Percentiles rank a stretch among this genome's conserved stretches.
Evolutionary conservation across 2,329 filamentous ascomycete species (phyloP).

Genomic region (Alternaria arborescens): DNA sequence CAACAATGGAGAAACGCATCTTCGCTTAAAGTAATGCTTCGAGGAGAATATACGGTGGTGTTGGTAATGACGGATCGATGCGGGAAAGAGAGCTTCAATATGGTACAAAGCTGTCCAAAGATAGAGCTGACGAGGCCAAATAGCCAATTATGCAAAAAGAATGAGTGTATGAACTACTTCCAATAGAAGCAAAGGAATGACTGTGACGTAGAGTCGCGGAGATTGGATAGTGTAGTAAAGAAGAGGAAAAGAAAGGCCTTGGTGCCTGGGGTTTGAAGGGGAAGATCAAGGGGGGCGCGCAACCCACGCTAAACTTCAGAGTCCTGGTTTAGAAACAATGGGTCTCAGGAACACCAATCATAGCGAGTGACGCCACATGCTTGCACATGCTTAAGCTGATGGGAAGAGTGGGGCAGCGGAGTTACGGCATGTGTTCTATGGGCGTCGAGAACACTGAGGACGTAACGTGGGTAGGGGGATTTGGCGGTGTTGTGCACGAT

Average conservation of each 20-base stretch:
- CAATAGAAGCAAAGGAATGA: conserved; percentile 33
- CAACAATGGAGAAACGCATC: conserved; percentile 50
- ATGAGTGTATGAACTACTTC: conserved; percentile 22
- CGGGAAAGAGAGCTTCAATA: background rate
- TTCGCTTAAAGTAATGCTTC: conserved; percentile 15
- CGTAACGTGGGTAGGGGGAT: background rate
- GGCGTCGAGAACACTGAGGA: conserved; percentile 5
- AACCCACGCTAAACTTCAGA: conserved; percentile 14
- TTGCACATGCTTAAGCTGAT: conserved; percentile 7
- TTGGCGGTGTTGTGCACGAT: background rate
- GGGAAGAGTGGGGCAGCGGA: conserved; percentile 22
- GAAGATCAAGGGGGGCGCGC: conserved; percentile 29
- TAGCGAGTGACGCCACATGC: conserved; percentile 6
- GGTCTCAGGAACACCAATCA: conserved; percentile 30
- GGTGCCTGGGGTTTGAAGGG: conserved; percentile 19
- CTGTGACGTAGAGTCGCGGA: conserved; percentile 32
- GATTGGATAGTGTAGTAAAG: conserved; percentile 11
- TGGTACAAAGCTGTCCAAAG: background rate
- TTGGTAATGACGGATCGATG: background rate
- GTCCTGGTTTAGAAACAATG: conserved; percentile 13
- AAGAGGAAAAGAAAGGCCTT: conserved; percentile 19
- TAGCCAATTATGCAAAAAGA: conserved; percentile 9
- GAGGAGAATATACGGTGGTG: background rate
- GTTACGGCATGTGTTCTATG: conserved; percentile 4
- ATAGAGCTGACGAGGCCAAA: background rate